phyloP scores from a whole-genome alignment of 441 rosid genomes.

The Metrosideros polymorpha region DNA sequence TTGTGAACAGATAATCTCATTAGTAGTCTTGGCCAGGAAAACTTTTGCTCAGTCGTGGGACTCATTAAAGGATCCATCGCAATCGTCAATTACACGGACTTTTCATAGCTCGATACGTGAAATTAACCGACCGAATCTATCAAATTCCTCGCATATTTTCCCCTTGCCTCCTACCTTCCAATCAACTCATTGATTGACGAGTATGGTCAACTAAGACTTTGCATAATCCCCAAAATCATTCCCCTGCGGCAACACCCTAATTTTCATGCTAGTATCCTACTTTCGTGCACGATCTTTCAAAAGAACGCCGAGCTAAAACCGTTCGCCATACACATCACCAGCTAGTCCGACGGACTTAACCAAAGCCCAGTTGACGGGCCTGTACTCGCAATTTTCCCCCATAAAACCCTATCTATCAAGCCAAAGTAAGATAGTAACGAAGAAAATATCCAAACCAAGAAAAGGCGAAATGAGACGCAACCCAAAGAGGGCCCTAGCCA shows the following conservation, averaged over 20 bases:
- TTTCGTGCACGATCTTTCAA: not conserved
- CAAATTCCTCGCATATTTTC: fast-evolving
- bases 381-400: not conserved
- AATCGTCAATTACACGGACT: not conserved
- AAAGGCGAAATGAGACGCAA: not conserved
- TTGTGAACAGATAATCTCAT: not conserved
- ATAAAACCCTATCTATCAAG: not conserved
- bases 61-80: not conserved
- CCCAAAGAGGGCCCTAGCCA: not conserved
- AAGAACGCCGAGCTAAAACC: fast-evolving
- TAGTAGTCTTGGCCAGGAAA: not conserved
- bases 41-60: not conserved
- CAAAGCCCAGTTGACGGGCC: not conserved
- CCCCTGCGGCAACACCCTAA: not conserved
- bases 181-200: not conserved
- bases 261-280: not conserved
- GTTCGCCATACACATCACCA: fast-evolving
- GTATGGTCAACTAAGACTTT: not conserved
- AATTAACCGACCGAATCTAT: fast-evolving
- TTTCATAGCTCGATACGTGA: not conserved
- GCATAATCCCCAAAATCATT: not conserved
- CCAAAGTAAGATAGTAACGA: fast-evolving
- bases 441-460: not conserved
- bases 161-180: not conserved
- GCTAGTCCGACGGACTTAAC: not conserved